Evolutionary conservation across 495 filamentous ascomycete species (phyloP).

Genomic region (Achaetomiella virescens): DNA sequence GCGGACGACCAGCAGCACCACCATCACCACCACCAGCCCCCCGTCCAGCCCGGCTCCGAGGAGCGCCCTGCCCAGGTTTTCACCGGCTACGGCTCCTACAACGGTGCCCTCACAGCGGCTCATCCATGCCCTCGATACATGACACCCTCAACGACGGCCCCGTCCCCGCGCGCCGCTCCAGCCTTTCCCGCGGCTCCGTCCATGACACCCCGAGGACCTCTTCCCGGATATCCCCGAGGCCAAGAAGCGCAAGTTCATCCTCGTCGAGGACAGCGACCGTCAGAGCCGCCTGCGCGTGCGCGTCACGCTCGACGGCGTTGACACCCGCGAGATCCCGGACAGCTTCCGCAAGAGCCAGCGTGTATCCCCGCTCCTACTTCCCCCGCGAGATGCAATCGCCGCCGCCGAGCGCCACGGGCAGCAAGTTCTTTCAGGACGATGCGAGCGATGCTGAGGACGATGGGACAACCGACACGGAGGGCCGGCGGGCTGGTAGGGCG

Average conservation of each 20-base stretch:
- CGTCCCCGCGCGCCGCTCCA: constrained; percentile 19
- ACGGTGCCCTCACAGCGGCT: constrained; percentile 54
- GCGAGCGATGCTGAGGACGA: constrained; percentile 48
- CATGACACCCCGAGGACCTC: constrained; percentile 53
- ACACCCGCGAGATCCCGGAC: constrained; percentile 91
- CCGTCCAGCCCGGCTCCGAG: constrained; percentile 45
- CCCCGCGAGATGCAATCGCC: constrained; percentile 80
- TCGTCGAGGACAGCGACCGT: constrained; percentile 81
- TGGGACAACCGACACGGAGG: constrained; percentile 49
- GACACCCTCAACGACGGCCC: constrained; percentile 53
- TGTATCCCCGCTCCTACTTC: constrained; percentile 86
- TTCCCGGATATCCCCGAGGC: constrained; percentile 81
- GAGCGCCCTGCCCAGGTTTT: constrained; percentile 75
- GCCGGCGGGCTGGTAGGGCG: constrained; percentile 24
- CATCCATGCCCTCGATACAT: constrained; percentile 68
- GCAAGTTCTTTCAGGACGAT: constrained; percentile 61
- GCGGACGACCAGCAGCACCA: constrained; percentile 54
- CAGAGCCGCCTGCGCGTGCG: constrained; percentile 74
- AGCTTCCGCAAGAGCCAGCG: constrained; percentile 77
- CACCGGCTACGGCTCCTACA: constrained; percentile 53
- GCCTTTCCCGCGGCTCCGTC: constrained; percentile 13
- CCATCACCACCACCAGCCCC: constrained; percentile 49
- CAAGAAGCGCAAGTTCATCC: constrained; percentile 91
- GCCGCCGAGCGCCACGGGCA: constrained; percentile 56
- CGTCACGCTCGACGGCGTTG: constrained; percentile 78